These are phyloP conservation scores for Dactylellina drechsleri DNA, from an alignment of 2,329 filamentous ascomycete genomes.

Conservation along the genomic window DNA sequence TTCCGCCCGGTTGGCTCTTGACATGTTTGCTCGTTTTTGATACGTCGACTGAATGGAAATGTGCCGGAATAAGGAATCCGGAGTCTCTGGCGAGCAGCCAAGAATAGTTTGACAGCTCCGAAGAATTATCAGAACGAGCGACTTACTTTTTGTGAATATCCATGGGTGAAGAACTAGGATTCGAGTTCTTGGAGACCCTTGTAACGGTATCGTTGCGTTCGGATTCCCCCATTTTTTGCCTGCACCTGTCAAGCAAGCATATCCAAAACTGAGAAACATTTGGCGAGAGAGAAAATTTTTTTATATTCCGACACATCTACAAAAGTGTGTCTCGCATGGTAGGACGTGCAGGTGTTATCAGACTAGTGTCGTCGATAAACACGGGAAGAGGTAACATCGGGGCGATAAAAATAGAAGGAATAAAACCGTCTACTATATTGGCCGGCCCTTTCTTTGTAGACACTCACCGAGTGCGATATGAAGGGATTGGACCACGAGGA, in stretches of 20 bases:
- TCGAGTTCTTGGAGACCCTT: conserved; percentile 20
- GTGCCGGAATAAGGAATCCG: conserved; percentile 1
- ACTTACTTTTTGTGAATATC: conserved; percentile 1
- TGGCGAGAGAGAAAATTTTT: neutral
- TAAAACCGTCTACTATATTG: too few relatives aligned
- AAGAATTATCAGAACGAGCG: neutral
- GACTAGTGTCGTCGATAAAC: conserved; percentile 2
- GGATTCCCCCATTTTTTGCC: conserved; percentile 13
- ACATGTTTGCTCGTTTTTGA: neutral
- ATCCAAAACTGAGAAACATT: neutral
- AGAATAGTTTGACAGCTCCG: too few relatives aligned
- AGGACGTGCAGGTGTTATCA: neutral
- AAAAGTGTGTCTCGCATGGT: neutral
- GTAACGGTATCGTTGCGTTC: conserved; percentile 33
- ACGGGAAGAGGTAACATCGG: conserved; percentile 22
- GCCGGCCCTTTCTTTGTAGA: too few relatives aligned
- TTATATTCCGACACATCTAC: conserved; percentile 1
- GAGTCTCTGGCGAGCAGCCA: too few relatives aligned
- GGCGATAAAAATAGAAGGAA: conserved; percentile 46
- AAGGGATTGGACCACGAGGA: neutral
- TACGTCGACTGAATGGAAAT: neutral
- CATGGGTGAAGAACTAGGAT: conserved; percentile 6
- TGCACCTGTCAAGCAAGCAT: conserved; percentile 34
- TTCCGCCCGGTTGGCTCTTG: neutral
- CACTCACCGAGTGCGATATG: neutral